phyloP scores from a whole-genome alignment of 1,284 basidiomycete genomes.

The Singerocomus rubriflavus region DNA sequence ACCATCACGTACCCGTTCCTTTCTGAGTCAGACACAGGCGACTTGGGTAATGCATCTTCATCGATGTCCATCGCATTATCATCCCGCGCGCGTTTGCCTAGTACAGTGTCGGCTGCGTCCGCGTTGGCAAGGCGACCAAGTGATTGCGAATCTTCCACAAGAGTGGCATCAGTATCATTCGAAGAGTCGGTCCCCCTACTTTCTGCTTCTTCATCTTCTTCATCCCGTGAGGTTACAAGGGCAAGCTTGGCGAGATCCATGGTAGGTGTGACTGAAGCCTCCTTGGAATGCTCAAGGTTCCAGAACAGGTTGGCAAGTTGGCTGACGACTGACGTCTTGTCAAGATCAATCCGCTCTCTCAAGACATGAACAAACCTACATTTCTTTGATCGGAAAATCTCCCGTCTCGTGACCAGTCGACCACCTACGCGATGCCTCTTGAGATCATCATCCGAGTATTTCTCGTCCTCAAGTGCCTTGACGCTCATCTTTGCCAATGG shows the following conservation, averaged over 20 bases:
- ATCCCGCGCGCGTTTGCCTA: conserved; percentile 70
- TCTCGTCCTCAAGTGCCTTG: conserved; percentile 61
- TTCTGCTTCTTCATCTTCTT: conserved; percentile 79
- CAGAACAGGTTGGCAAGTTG: conserved; percentile 79
- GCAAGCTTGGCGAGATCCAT: conserved; percentile 91
- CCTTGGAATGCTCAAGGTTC: conserved; percentile 68
- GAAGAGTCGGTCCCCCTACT: conserved; percentile 73
- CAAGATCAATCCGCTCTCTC: conserved; percentile 5
- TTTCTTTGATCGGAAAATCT: conserved; percentile 79
- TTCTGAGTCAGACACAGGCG: conserved; percentile 35
- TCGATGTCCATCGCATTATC: conserved; percentile 52
- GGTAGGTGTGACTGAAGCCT: conserved; percentile 74
- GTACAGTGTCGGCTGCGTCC: conserved; percentile 51
- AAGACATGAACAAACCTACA: conserved; percentile 48
- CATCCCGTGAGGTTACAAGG: conserved; percentile 85
- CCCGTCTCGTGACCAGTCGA: conserved; percentile 72
- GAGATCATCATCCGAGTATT: conserved; percentile 73
- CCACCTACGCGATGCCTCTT: conserved; percentile 85
- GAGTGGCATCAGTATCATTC: conserved; percentile 78
- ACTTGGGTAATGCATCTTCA: conserved; percentile 36
- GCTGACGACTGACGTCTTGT: conserved; percentile 58
- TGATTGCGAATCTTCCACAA: conserved; percentile 68
- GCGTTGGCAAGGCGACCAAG: conserved; percentile 23
- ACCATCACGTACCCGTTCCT: conserved; percentile 51
- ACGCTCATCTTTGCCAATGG: conserved; percentile 55